Evolutionary conservation across 352 stramenopile species (phyloP).

Genomic region (Phytophthora citrophthora): DNA sequence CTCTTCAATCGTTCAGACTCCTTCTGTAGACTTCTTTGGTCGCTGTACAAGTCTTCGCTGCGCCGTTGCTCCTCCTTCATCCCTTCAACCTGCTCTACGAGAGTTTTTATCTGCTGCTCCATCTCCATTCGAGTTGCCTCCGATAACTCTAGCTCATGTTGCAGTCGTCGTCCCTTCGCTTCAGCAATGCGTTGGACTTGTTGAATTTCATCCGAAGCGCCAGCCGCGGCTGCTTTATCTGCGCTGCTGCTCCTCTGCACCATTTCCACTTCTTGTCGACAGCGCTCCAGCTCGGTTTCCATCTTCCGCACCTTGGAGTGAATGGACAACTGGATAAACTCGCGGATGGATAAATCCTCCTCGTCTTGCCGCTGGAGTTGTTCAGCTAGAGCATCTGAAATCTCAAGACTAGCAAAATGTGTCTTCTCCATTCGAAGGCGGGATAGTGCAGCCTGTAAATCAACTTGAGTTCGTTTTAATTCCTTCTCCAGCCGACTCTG

Average conservation of each 20-base stretch:
- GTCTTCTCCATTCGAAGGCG: conserved; percentile 67
- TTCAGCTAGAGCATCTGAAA: conserved; percentile 67
- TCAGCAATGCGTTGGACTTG: conserved; percentile 40
- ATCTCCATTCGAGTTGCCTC: conserved; percentile 59
- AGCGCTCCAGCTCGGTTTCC: conserved; percentile 43
- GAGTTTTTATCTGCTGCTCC: conserved; percentile 53
- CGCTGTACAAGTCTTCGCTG: conserved; percentile 36
- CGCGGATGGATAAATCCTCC: conserved; percentile 60
- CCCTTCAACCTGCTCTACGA: conserved; percentile 50
- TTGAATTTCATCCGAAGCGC: conserved; percentile 39
- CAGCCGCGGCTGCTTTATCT: conserved; percentile 42
- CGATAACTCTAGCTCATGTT: conserved; percentile 59
- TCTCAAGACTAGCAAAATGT: conserved; percentile 65
- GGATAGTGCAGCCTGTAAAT: conserved; percentile 35
- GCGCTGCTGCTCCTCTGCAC: conserved; percentile 29
- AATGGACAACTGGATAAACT: conserved; percentile 67
- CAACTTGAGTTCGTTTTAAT: conserved; percentile 23
- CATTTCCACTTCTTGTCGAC: conserved; percentile 46
- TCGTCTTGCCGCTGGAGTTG: conserved; percentile 59
- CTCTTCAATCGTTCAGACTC: conserved; percentile 46
- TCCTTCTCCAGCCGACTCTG: conserved; percentile 34
- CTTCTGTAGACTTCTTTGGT: conserved; percentile 31
- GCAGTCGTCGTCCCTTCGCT: conserved; percentile 41
- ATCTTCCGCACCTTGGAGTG: conserved; percentile 50
- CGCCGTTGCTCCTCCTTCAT: conserved; percentile 52